Conservation (phyloP, 495 filamentous ascomycete genomes). For the Hyaloscypha bicolor region DNA sequence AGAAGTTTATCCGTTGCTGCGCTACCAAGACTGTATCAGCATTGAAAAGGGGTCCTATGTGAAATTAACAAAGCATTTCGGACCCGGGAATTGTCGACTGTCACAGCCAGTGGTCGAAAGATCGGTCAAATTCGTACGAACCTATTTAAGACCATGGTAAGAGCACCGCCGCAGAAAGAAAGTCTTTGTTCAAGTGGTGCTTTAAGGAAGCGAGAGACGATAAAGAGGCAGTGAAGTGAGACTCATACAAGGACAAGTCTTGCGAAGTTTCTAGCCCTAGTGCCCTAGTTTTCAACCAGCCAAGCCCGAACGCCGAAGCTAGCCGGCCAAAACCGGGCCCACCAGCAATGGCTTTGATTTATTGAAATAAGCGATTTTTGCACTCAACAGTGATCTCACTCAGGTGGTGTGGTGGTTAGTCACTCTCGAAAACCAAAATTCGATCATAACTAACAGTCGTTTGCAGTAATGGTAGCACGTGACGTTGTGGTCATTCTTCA, state of each 20-base stretch:
- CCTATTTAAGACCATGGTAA: no score
- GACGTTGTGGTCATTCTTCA: conserved; percentile 30
- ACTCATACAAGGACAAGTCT: no score
- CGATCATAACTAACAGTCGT: neutral
- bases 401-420: conserved; percentile 32
- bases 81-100: no score
- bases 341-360: neutral
- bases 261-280: no score
- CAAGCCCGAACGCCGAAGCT: neutral
- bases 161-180: no score
- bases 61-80: neutral
- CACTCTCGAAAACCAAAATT: neutral
- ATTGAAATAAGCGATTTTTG: conserved; percentile 12
- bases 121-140: no score
- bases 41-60: neutral
- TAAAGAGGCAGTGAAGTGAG: no score
- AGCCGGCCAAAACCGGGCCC: neutral
- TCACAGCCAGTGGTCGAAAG: no score
- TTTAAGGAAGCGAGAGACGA: no score
- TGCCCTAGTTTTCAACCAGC: neutral
- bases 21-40: neutral
- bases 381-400: conserved; percentile 8
- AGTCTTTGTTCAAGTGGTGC: no score
- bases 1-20: neutral
- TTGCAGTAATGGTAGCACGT: conserved; percentile 34